Conservation (phyloP, 805 yeast genomes). For the Starmerella asiatica region DNA sequence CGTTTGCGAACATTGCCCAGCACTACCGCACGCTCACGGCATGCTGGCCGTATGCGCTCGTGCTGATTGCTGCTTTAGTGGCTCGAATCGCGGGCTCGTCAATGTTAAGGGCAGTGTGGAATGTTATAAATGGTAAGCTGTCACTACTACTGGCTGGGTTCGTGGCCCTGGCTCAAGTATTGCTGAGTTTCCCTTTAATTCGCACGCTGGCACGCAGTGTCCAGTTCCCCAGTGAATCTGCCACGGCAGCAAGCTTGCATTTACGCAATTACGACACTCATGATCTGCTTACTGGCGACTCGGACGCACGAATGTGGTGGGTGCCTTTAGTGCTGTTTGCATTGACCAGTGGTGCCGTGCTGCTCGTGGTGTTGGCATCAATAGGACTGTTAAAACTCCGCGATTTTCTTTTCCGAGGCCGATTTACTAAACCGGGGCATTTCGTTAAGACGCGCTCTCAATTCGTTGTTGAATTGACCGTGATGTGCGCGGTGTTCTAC, state of each 20-base stretch:
- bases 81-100: background rate
- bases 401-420: background rate
- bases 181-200: conserved; percentile 21
- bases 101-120: background rate
- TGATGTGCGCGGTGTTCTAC: conserved; percentile 4
- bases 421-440: too few relatives aligned
- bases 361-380: conserved; percentile 6
- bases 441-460: background rate
- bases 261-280: conserved; percentile 15
- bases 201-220: conserved; percentile 17
- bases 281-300: conserved; percentile 19
- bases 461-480: background rate
- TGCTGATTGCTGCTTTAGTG: conserved; percentile 1
- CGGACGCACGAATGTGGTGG: conserved; percentile 17
- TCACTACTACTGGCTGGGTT: conserved; percentile 13
- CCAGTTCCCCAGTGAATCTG: conserved; percentile 23
- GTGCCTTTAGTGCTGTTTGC: conserved; percentile 13
- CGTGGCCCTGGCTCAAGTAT: conserved; percentile 23
- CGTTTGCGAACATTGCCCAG: conserved; percentile 56
- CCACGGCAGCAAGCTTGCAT: conserved; percentile 19
- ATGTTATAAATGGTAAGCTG: background rate
- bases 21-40: conserved; percentile 54
- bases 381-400: background rate
- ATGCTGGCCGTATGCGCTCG: conserved; percentile 45
- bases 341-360: conserved; percentile 12